Evolutionary conservation across 2,329 filamentous ascomycete species (phyloP).

Genomic region (Colletotrichum destructivum): DNA sequence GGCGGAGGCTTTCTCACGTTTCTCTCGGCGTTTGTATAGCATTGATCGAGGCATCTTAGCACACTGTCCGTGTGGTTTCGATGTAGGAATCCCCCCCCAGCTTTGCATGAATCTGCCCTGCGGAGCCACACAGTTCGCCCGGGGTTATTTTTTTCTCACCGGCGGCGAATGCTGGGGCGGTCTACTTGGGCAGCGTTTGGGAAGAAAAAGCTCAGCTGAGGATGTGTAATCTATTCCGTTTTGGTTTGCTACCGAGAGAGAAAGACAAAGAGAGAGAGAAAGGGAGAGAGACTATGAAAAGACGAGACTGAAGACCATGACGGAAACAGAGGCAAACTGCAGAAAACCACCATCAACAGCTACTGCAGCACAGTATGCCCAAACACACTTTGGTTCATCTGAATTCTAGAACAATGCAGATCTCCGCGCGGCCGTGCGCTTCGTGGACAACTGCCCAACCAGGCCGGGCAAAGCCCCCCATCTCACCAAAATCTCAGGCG

Average conservation of each 20-base stretch:
- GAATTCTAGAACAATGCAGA: slow-evolving; percentile 15
- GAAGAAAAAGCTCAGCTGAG: too few species aligned
- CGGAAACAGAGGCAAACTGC: too few species aligned
- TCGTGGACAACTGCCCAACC: slow-evolving; percentile 7
- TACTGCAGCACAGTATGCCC: not conserved
- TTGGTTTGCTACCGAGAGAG: too few species aligned
- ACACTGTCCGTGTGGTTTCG: slow-evolving; percentile 36
- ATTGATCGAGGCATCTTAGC: slow-evolving; percentile 37
- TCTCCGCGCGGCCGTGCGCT: slow-evolving; percentile 10
- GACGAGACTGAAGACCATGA: too few species aligned
- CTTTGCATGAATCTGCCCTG: too few species aligned
- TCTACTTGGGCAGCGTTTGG: too few species aligned
- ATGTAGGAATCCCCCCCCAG: slow-evolving; percentile 4
- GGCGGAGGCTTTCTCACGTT: not conserved
- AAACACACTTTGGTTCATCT: slow-evolving; percentile 14
- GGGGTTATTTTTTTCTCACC: too few species aligned
- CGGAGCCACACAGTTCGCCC: not conserved
- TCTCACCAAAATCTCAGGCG: not conserved
- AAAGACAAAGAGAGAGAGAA: too few species aligned
- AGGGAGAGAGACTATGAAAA: too few species aligned
- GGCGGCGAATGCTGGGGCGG: too few species aligned
- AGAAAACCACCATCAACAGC: too few species aligned
- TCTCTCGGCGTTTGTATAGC: slow-evolving; percentile 27
- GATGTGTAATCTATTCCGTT: too few species aligned
- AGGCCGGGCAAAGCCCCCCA: not conserved